Evolutionary conservation across 2,329 filamentous ascomycete species (phyloP).

Genomic region (Fusarium pseudograminearum): DNA sequence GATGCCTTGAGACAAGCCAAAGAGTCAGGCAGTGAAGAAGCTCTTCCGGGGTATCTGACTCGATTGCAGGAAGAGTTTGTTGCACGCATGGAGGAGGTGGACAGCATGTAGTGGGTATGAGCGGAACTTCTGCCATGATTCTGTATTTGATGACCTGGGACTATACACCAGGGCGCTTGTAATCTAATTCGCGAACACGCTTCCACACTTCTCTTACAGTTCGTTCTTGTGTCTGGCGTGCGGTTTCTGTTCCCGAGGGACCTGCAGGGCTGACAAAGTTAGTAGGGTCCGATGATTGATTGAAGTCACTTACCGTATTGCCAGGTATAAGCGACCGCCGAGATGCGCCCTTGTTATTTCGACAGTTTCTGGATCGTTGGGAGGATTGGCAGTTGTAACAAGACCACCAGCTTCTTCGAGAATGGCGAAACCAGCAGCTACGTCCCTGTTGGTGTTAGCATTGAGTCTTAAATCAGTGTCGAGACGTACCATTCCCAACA

Average conservation of each 20-base stretch:
- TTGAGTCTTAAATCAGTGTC: neutral
- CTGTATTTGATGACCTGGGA: neutral
- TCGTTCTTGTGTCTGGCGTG: slow-evolving; percentile 74
- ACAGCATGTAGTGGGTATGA: slow-evolving; percentile 49
- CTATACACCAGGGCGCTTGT: slow-evolving; percentile 68
- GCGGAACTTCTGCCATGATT: neutral
- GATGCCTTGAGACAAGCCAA: slow-evolving; percentile 78
- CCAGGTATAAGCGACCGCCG: slow-evolving; percentile 77
- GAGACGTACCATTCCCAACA: slow-evolving; percentile 79
- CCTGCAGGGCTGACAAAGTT: slow-evolving; percentile 68
- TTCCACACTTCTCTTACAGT: slow-evolving; percentile 80
- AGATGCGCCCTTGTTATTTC: slow-evolving; percentile 70
- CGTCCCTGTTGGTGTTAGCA: slow-evolving; percentile 66
- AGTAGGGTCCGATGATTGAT: neutral
- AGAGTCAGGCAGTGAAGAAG: slow-evolving; percentile 70
- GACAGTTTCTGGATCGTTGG: slow-evolving; percentile 65
- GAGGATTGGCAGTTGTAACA: slow-evolving; percentile 79
- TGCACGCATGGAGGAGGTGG: slow-evolving; percentile 74
- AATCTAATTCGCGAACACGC: slow-evolving; percentile 74
- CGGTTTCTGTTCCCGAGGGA: slow-evolving; percentile 70
- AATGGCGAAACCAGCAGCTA: slow-evolving; percentile 80
- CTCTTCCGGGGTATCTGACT: slow-evolving; percentile 59
- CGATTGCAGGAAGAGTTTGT: slow-evolving; percentile 78
- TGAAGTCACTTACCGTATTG: slow-evolving; percentile 65
- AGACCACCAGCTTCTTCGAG: slow-evolving; percentile 79